A percentile compares a stretch with the other conserved stretches of the same genome.
Evolutionary conservation across 306 rosid genomes (phyloP).

Genomic region (Potentilla sterilis): DNA sequence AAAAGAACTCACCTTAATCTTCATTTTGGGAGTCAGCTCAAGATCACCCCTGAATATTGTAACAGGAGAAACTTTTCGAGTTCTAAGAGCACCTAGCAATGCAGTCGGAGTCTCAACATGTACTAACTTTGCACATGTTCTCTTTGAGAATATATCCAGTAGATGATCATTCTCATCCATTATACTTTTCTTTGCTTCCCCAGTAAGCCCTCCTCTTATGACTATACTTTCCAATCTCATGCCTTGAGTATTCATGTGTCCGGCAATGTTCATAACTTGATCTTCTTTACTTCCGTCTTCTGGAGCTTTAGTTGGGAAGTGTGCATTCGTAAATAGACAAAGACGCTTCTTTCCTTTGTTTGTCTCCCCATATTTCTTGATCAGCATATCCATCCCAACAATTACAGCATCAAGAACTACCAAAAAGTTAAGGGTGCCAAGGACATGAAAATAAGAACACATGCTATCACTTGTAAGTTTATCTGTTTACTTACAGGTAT

Average conservation of each 20-base stretch:
- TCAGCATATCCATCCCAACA: slow-evolving; percentile 91
- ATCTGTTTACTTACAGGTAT: neutral
- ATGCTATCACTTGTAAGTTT: slow-evolving; percentile 6
- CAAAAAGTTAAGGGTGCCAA: slow-evolving; percentile 59
- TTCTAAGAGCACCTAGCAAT: slow-evolving; percentile 72
- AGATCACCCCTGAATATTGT: slow-evolving; percentile 83
- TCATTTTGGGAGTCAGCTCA: slow-evolving; percentile 62
- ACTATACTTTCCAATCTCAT: slow-evolving; percentile 84
- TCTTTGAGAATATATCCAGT: slow-evolving; percentile 59
- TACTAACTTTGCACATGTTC: slow-evolving; percentile 63
- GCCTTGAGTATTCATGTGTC: slow-evolving; percentile 66
- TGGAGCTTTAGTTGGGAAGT: slow-evolving; percentile 65
- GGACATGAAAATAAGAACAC: slow-evolving; percentile 10
- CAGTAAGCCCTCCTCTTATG: slow-evolving; percentile 53
- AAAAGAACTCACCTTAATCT: slow-evolving; percentile 65
- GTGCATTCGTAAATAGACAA: slow-evolving; percentile 78
- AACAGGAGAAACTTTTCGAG: slow-evolving; percentile 65
- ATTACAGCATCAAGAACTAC: slow-evolving; percentile 90
- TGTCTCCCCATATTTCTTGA: slow-evolving; percentile 72
- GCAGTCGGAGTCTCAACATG: slow-evolving; percentile 65
- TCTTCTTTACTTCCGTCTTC: slow-evolving; percentile 78
- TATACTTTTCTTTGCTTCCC: slow-evolving; percentile 39
- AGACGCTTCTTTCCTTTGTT: slow-evolving; percentile 76
- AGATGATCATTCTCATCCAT: slow-evolving; percentile 76
- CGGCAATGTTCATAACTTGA: slow-evolving; percentile 71